Evolutionary conservation across 805 yeast genomes (phyloP).

Genomic region (Teunomyces lycoperdinae): DNA sequence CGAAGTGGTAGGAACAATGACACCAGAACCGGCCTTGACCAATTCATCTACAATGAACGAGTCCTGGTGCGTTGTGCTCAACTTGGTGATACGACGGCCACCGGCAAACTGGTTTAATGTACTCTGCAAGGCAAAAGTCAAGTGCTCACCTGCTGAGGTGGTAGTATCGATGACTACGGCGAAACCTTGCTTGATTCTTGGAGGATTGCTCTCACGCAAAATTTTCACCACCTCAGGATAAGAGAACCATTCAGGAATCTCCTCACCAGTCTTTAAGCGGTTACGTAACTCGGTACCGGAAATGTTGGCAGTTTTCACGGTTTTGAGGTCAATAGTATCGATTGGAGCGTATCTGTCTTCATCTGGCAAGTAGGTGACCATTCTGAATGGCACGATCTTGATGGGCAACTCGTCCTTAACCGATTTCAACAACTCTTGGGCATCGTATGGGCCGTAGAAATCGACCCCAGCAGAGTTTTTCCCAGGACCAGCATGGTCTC

Average conservation of each 20-base stretch:
- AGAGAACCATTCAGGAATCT: conserved; percentile 95
- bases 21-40: conserved; percentile 89
- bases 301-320: conserved; percentile 76
- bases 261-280: conserved; percentile 79
- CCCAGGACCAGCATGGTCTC: conserved; percentile 99
- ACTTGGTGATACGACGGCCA: conserved; percentile 71
- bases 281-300: conserved; percentile 94
- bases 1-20: conserved; percentile 53
- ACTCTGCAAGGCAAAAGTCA: conserved; percentile 82
- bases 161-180: conserved; percentile 63
- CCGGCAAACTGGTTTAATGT: conserved; percentile 88
- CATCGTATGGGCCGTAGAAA: conserved; percentile 96
- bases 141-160: conserved; percentile 41
- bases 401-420: conserved; percentile 77
- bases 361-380: conserved; percentile 95
- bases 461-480: conserved; percentile 82
- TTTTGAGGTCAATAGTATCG: conserved; percentile 79
- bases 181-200: conserved; percentile 87
- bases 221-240: conserved; percentile 94
- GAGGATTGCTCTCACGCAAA: conserved; percentile 89
- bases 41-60: conserved; percentile 71
- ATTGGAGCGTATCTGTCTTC: conserved; percentile 94
- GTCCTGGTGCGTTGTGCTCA: conserved; percentile 40
- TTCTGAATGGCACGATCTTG: conserved; percentile 92
- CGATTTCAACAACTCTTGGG: conserved; percentile 81